Conservation (phyloP, 2,329 filamentous ascomycete genomes). For the Bisporella sp. region DNA sequence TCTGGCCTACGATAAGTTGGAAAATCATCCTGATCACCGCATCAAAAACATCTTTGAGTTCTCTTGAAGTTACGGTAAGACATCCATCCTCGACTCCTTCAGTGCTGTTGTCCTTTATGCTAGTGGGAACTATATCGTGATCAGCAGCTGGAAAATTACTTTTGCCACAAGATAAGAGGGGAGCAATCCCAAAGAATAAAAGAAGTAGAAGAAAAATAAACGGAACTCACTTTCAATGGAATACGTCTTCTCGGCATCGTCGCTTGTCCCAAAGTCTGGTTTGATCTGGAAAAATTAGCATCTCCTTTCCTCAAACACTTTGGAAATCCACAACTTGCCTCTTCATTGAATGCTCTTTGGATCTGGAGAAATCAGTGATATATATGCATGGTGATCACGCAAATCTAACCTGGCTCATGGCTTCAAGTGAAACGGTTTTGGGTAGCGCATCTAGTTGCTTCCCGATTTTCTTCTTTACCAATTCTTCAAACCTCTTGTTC, state of each 20-base stretch:
- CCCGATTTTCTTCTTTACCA: background rate
- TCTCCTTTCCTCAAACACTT: too few relatives aligned
- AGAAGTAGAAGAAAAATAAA: too few relatives aligned
- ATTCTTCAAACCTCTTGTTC: background rate
- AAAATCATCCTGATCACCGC: background rate
- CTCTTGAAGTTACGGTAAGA: background rate
- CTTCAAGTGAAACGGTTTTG: background rate
- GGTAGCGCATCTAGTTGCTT: background rate
- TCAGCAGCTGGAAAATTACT: background rate
- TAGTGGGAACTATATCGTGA: background rate
- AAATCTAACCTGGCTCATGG: background rate
- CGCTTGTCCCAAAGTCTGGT: too few relatives aligned
- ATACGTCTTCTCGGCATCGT: too few relatives aligned
- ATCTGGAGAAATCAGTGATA: background rate
- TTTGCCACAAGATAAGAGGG: background rate
- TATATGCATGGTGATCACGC: background rate
- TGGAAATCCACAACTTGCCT: too few relatives aligned
- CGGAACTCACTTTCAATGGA: too few relatives aligned
- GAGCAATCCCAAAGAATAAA: too few relatives aligned
- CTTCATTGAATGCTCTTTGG: too few relatives aligned
- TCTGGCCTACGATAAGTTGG: background rate
- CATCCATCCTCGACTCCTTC: background rate
- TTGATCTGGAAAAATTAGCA: too few relatives aligned
- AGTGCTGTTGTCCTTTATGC: background rate
- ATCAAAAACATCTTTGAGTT: background rate